phyloP scores from a whole-genome alignment of 208 protist genomes.

The Trypanosoma conorhini region DNA sequence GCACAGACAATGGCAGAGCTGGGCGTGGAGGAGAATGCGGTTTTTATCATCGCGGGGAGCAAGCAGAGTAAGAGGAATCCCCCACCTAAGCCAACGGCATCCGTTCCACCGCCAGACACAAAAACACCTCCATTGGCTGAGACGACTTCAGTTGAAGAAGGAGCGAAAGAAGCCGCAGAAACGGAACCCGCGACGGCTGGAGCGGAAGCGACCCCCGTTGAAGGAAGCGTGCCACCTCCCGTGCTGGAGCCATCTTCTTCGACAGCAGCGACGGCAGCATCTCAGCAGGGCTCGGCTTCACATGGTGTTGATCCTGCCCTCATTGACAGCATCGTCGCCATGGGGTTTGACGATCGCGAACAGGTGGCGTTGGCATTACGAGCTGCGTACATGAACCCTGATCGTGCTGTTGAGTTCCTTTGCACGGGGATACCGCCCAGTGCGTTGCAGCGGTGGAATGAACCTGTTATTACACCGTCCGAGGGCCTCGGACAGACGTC shows the following conservation, averaged over 20 bases:
- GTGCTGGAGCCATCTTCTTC: neutral
- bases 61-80: slow-evolving; percentile 67
- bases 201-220: neutral
- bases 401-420: slow-evolving; percentile 89
- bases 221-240: neutral
- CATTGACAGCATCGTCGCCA: slow-evolving; percentile 78
- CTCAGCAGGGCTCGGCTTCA: neutral
- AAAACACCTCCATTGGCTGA: neutral
- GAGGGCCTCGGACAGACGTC: neutral
- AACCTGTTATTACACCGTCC: neutral
- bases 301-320: slow-evolving; percentile 46
- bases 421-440: slow-evolving; percentile 71
- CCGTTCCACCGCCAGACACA: neutral
- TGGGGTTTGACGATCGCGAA: slow-evolving; percentile 86
- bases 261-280: slow-evolving; percentile 6
- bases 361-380: slow-evolving; percentile 75
- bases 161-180: neutral
- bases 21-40: slow-evolving; percentile 48
- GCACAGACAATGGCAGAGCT: slow-evolving; percentile 52
- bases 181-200: neutral
- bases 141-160: neutral
- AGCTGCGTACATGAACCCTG: slow-evolving; percentile 85
- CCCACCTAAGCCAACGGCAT: neutral
- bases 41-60: slow-evolving; percentile 70
- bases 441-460: slow-evolving; percentile 25